Conservation (phyloP, 2,329 filamentous ascomycete species). For the Venturia oleaginea region DNA sequence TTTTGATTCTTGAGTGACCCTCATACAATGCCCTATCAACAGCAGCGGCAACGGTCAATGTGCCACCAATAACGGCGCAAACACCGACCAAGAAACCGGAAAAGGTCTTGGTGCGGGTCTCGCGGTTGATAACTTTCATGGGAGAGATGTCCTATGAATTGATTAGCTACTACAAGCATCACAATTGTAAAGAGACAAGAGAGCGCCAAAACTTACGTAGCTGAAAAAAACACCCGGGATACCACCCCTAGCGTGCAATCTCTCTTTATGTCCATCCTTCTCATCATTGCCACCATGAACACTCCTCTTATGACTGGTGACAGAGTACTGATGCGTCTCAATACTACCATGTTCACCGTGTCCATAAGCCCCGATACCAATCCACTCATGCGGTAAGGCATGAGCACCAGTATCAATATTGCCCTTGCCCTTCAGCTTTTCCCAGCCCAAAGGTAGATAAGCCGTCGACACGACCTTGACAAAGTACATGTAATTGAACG, state of each 20-base stretch:
- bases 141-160: constrained; percentile 76
- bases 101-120: constrained; percentile 81
- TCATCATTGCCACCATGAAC: constrained; percentile 74
- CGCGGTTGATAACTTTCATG: constrained; percentile 98
- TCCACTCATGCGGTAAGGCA: constrained; percentile 38
- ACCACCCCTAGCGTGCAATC: constrained; percentile 78
- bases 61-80: constrained; percentile 90
- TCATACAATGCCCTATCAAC: constrained; percentile 89
- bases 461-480: constrained; percentile 96
- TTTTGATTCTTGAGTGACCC: constrained; percentile 74
- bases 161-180: constrained; percentile 1
- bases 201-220: constrained; percentile 64
- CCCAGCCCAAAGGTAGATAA: constrained; percentile 87
- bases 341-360: constrained; percentile 65
- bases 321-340: constrained; percentile 97
- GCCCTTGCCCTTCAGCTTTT: constrained; percentile 32
- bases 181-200: not conserved
- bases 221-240: constrained; percentile 98
- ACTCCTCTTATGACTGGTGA: constrained; percentile 91
- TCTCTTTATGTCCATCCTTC: constrained; percentile 83
- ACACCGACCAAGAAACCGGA: constrained; percentile 87
- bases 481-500: constrained; percentile 98
- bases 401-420: constrained; percentile 27
- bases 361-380: constrained; percentile 61
- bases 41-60: constrained; percentile 88